These are phyloP conservation scores for Ogataea saltuana DNA, from an alignment of 805 yeast species.

Conservation along the genomic window DNA sequence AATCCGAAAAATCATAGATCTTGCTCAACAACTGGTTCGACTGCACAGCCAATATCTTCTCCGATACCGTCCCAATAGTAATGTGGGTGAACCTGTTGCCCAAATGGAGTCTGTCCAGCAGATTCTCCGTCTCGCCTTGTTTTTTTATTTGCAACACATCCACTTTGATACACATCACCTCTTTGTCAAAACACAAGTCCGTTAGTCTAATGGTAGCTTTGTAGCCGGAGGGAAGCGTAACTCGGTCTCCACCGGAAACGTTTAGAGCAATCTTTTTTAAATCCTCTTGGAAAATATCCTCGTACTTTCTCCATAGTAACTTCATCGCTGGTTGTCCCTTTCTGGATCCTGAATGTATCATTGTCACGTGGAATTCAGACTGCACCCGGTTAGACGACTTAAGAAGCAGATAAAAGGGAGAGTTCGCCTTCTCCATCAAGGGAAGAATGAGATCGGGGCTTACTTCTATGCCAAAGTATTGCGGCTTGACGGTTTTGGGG, in stretches of 20 bases:
- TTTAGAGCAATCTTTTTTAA: constrained; percentile 1
- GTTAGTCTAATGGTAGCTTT: constrained; percentile 43
- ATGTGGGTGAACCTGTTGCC: constrained; percentile 61
- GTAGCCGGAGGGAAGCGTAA: constrained; percentile 19
- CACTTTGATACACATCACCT: constrained; percentile 57
- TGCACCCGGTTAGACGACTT: constrained; percentile 44
- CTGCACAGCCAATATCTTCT: constrained; percentile 48
- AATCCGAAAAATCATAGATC: constrained; percentile 23
- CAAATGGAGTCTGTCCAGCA: constrained; percentile 21
- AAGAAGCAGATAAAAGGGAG: constrained; percentile 22
- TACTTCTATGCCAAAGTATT: constrained; percentile 49
- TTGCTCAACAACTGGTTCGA: constrained; percentile 45
- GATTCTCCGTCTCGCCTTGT: constrained; percentile 9
- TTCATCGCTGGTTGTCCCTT: constrained; percentile 16
- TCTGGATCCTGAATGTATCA: constrained; percentile 46
- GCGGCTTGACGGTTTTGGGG: constrained; percentile 32
- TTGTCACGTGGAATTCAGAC: constrained; percentile 63
- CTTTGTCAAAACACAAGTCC: constrained; percentile 50
- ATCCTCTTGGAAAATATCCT: constrained; percentile 15
- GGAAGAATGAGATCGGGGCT: constrained; percentile 16
- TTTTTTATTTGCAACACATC: constrained; percentile 27
- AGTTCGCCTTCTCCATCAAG: constrained; percentile 19
- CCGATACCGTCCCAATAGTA: constrained; percentile 63
- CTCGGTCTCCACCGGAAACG: constrained; percentile 5
- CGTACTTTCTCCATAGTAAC: constrained; percentile 24